Base-by-base conservation (phyloP, 306 rosid species). In the Begonia fuchsioides region DNA sequence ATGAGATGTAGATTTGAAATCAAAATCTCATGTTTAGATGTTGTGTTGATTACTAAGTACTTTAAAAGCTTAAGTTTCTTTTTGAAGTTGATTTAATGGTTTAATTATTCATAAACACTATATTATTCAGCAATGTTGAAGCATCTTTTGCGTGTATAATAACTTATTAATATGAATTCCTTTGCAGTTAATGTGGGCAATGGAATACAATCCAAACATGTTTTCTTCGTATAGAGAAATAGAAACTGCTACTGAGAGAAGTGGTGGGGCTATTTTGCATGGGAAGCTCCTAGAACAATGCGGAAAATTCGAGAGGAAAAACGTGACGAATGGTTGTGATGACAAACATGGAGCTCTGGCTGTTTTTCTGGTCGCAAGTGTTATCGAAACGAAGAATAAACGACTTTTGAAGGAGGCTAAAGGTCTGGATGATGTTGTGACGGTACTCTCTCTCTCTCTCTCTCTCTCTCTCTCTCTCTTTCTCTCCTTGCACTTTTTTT, bases 141-240 rank as follows among this genome's bases (percentile, higher is more conserved):
- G 13, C 45, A 41, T 40, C 49, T 67, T 65, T 20, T 32, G 51
- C 70, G 57, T 26, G 8, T 47, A 43, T 60, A 32, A 57, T 63
- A n/a, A n/a, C 67, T 60, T 69, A 70, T 67, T 78, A 67, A 78
- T 76, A 70, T 76, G 66, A 78, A 72, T 75, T 84, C 73, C 70
- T 88, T 88, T 88, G 81, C 86, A 88, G 97, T 51, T 88, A 71
- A 88, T 84, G 75, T 88, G 97, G 97, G 88, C 70, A 60, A 88
- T 88, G 97, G 97, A 88, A 69, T 88, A 88, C 95, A 75, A 81
- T 59, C 97, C 97, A 61, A 78, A 72, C 70, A 66, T 76, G 61
- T 88, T 81, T 73, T 12, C 68, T 57, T 66, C 52, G 10, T 81
- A 81, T 11, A 83, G 76, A 66, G 74, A 57, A 32, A 61, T 73